Base-by-base conservation (phyloP, 139 green algal genomes). In the Diplosphaera chodatii region DNA sequence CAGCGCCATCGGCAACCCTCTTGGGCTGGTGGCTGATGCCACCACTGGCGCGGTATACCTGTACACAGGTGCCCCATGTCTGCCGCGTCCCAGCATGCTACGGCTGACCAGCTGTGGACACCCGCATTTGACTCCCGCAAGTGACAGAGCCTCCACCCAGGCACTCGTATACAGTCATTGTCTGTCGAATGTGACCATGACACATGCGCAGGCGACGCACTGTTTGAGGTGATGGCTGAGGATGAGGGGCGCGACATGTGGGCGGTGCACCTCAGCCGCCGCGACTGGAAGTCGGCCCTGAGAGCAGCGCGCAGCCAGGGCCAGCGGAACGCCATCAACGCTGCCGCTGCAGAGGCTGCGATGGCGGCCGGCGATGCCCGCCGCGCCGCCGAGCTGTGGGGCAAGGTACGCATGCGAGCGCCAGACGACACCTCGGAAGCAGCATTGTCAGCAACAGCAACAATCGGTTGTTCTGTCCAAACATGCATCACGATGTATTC, bases 211-310 rank as follows among this genome's bases (percentile, higher is more conserved):
- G n/a, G n/a, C n/a, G n/a, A n/a, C n/a, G n/a, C n/a, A n/a, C n/a
- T n/a, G n/a, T n/a, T n/a, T 10, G 37, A 48, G 37, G 63, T 92
- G 37, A 72, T 74, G 2, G 66, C 74, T 1, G 63, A 68, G 2
- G 74, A 89, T 63, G 92, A 97, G 73, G 80, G 68, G 22, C 73
- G 83, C 0, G 85, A 91, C 80, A 93, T 97, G 90, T 97, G 91
- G 91, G 64, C 79, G n/a, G 82, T 90, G n/a, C 88, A 88, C 71
- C 76, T 96, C 48, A 79, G 88, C 32, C 78, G 82, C 41, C 67
- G 73, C 22, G 85, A 91, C 18, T 93, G 48, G 48, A 5, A 18
- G 48, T 10, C 48, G 18, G 48, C 48, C 13, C 48, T 59, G 48
- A 10, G 48, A 3, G 13, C 48, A 18, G 48, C 48, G 16, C 68